phyloP scores from a whole-genome alignment of 23 red algal genomes.

The Gracilaria vermiculophylla region DNA sequence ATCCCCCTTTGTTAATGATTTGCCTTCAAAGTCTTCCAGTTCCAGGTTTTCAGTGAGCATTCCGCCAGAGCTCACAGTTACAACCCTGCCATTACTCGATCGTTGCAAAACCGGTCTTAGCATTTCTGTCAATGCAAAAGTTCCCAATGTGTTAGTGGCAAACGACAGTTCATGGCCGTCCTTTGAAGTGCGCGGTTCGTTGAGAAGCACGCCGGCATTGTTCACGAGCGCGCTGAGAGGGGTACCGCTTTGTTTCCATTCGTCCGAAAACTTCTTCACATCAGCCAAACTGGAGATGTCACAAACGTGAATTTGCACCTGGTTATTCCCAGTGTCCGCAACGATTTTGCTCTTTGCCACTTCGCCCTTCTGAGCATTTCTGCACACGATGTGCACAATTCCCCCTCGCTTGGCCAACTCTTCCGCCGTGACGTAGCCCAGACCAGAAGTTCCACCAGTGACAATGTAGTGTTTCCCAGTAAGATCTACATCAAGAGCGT shows the following conservation, averaged over 20 bases:
- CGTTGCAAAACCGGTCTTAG: constrained; percentile 57
- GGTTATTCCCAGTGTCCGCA: constrained; percentile 8
- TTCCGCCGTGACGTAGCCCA: constrained; percentile 71
- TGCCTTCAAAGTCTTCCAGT: constrained; percentile 56
- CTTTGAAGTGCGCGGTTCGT: background rate
- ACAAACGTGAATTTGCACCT: constrained; percentile 56
- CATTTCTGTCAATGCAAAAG: constrained; percentile 88
- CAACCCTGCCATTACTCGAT: constrained; percentile 15
- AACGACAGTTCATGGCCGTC: constrained; percentile 87
- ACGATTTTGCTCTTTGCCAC: constrained; percentile 31
- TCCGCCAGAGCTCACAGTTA: constrained; percentile 82
- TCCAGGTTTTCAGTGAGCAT: constrained; percentile 86
- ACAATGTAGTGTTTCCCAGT: constrained; percentile 63
- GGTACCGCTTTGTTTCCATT: constrained; percentile 16
- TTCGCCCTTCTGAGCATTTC: constrained; percentile 59
- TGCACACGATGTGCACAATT: constrained; percentile 61
- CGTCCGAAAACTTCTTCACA: constrained; percentile 46
- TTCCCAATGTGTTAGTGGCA: constrained; percentile 83
- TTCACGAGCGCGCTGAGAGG: constrained; percentile 63
- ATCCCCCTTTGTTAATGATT: constrained; percentile 7
- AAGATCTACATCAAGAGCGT: constrained; percentile 50
- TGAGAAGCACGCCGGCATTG: constrained; percentile 82
- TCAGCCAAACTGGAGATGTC: constrained; percentile 61
- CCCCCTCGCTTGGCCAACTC: constrained; percentile 52
- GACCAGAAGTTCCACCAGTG: constrained; percentile 81